A percentile compares a stretch with the other conserved stretches of the same genome.
Conservation (phyloP, 2,329 filamentous ascomycete species). For the Corinectria fuckeliana region DNA sequence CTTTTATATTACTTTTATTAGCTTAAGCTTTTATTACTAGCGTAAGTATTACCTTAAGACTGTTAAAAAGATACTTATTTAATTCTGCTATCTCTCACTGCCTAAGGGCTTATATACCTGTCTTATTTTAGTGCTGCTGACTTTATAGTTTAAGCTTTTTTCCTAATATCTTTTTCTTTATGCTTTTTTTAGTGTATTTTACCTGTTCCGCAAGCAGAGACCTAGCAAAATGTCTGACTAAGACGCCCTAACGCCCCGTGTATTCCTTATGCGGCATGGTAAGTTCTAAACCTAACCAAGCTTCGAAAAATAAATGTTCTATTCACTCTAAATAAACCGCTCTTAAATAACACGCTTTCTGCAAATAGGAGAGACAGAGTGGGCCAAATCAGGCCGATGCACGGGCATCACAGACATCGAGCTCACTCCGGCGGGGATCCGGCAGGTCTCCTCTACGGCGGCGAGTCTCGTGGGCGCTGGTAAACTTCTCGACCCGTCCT, state of each 20-base stretch:
- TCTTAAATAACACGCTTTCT: not conserved
- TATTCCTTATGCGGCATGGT: constrained; percentile 1
- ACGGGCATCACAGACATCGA: constrained; percentile 13
- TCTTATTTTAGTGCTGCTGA: not conserved
- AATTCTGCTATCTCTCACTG: not conserved
- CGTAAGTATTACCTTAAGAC: too few species aligned
- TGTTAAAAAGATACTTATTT: too few species aligned
- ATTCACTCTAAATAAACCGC: not conserved
- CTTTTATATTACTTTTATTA: too few species aligned
- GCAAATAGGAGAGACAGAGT: constrained; percentile 4
- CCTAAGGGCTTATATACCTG: not conserved
- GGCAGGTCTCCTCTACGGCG: constrained; percentile 5
- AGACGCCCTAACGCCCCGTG: not conserved
- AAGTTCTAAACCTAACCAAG: not conserved
- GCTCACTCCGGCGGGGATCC: constrained; percentile 5
- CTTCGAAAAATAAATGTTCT: too few species aligned
- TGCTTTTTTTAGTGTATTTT: not conserved
- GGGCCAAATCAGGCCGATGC: constrained; percentile 1
- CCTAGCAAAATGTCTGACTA: not conserved
- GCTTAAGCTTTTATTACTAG: too few species aligned
- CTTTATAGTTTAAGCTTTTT: not conserved
- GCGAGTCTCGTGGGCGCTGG: constrained; percentile 54
- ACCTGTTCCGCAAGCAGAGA: not conserved
- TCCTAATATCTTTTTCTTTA: not conserved
- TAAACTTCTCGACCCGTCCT: constrained; percentile 58